Conservation (phyloP, 2,329 filamentous ascomycete species). For the Aspergillus arachidicola region DNA sequence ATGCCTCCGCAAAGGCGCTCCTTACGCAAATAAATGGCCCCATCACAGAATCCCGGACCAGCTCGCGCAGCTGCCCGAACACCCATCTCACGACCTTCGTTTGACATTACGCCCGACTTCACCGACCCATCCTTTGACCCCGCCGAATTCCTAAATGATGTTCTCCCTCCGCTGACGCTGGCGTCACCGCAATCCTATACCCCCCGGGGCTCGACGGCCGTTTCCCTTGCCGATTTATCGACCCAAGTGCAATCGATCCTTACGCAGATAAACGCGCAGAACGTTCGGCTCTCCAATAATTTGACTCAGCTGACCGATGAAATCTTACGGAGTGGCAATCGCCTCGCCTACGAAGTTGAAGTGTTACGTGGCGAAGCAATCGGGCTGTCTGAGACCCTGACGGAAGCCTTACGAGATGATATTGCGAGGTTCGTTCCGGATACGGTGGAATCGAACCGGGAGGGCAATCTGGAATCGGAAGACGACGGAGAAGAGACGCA, state of each 20-base stretch:
- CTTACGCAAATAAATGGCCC: conserved; percentile 12
- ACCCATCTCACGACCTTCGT: conserved; percentile 36
- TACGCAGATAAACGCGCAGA: conserved; percentile 85
- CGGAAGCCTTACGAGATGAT: conserved; percentile 71
- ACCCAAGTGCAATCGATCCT: conserved; percentile 81
- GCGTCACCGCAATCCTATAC: conserved; percentile 43
- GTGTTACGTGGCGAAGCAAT: conserved; percentile 85
- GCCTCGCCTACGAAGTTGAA: conserved; percentile 92
- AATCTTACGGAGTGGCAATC: conserved; percentile 83
- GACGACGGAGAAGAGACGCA: background rate
- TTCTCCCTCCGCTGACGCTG: conserved; percentile 68
- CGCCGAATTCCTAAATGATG: conserved; percentile 79
- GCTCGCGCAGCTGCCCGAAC: conserved; percentile 19
- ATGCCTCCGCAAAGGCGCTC: conserved; percentile 1
- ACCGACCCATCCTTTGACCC: conserved; percentile 77
- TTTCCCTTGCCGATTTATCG: conserved; percentile 75
- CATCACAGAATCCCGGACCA: conserved; percentile 29
- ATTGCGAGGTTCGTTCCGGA: conserved; percentile 71
- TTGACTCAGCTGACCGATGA: conserved; percentile 92
- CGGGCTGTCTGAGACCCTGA: conserved; percentile 75
- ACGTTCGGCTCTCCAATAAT: conserved; percentile 75
- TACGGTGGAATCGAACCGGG: conserved; percentile 27
- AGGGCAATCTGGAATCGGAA: conserved; percentile 9
- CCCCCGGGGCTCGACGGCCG: conserved; percentile 44
- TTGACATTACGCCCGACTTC: conserved; percentile 68